Percentiles rank a stretch among this genome's conserved stretches.
phyloP scores from a whole-genome alignment of 2,329 filamentous ascomycete genomes.

The Oidium heveae region DNA sequence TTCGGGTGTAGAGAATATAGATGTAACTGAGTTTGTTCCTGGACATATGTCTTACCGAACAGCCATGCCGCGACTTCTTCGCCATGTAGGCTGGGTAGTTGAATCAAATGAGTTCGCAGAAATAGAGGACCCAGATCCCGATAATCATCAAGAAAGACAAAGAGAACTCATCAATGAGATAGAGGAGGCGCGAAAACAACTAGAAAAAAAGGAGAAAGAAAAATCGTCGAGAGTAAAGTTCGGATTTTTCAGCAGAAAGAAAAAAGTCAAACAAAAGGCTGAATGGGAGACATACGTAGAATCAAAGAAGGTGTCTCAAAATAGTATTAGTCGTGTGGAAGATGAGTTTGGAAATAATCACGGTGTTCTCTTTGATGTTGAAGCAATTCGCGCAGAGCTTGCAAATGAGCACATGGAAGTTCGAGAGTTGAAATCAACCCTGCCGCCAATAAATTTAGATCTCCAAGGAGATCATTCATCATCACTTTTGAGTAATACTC shows the following conservation, averaged over 20 bases:
- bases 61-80: constrained; percentile 69
- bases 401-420: constrained; percentile 32
- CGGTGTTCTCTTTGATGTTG: constrained; percentile 69
- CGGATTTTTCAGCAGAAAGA: constrained; percentile 58
- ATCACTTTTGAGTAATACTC: constrained; percentile 4
- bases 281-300: constrained; percentile 92
- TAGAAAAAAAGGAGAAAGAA: constrained; percentile 52
- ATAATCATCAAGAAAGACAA: constrained; percentile 70
- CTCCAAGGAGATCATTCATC: constrained; percentile 12
- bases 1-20: constrained; percentile 67
- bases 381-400: constrained; percentile 73
- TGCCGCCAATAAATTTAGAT: constrained; percentile 73
- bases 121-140: constrained; percentile 91
- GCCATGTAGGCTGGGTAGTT: constrained; percentile 74
- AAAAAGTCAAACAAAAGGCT: constrained; percentile 43
- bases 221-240: constrained; percentile 32
- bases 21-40: constrained; percentile 62
- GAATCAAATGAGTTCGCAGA: constrained; percentile 86
- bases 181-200: constrained; percentile 69
- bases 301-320: constrained; percentile 22
- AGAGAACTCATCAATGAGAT: constrained; percentile 90
- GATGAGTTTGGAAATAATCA: constrained; percentile 14
- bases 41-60: constrained; percentile 94
- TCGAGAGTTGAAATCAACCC: constrained; percentile 62
- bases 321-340: constrained; percentile 2